Base-by-base conservation (phyloP, 768 basidiomycete genomes). In the Hypholoma fasciculare region DNA sequence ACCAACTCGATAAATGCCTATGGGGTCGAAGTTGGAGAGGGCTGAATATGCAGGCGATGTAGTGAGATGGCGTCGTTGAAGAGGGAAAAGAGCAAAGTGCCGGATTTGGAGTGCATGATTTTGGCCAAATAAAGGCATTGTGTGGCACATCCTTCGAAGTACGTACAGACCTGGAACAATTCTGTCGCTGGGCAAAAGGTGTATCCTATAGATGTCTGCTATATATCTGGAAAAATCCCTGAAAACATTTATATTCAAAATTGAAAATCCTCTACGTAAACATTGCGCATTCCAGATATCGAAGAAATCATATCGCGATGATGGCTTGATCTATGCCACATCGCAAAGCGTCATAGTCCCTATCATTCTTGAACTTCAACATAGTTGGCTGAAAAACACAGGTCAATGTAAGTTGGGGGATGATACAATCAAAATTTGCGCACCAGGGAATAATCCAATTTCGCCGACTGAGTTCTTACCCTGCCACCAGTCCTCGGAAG, bases 401-500 rank as follows among this genome's bases (percentile, higher is more conserved):
- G 44, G 44, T 36, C 26, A 39, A 36, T 46, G 46, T 12, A 42
- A n/a, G 39, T n/a, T 11, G 47, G n/a, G 44, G 44, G 20, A 14
- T 54, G 2, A 17, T 16, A 2, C 30, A 9, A 34, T 34, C 53
- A 8, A 30, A 40, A 19, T 43, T 55, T 57, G 73, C 83, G 43
- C 62, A 90, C 89, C 88, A 62, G 91, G 90, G 82, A 92, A 92
- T 65, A 91, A 74, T 19, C 91, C 92, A 49, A 76, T 66, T 39
- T 82, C 74, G 1, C 88, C 88, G 54, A 76, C 68, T 34, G 68
- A 49, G 63, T 83, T 82, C 64, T 73, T 82, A 3, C 92, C 92
- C 61, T 86, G 79, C 92, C 92, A 94, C 93, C 92, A 94, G 63
- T 92, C 92, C n/a, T 93, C 92, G 8, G 85, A 87, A 6, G 84